These are phyloP conservation scores for Phytophthora niederhauseri DNA, from an alignment of 352 stramenopile genomes.

Conservation along the genomic window DNA sequence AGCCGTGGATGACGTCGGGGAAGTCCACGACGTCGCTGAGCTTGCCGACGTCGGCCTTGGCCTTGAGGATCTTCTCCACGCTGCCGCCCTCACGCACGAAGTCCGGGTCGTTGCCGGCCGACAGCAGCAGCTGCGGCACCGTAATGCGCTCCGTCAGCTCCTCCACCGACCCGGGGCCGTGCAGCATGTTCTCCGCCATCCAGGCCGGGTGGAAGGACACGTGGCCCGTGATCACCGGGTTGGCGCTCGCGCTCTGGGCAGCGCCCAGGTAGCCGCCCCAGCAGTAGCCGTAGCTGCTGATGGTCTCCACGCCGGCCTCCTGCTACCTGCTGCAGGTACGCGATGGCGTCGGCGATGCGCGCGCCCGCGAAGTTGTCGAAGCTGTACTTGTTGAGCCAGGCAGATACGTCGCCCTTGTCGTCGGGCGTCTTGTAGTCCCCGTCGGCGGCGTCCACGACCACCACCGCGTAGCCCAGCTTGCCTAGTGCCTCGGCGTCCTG, in stretches of 20 bases:
- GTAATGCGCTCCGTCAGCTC: slow-evolving; percentile 45
- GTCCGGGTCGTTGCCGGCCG: slow-evolving; percentile 47
- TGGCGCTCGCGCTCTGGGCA: slow-evolving; percentile 1
- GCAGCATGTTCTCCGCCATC: slow-evolving; percentile 24
- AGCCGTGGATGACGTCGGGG: slow-evolving; percentile 52
- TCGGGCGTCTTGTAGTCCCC: slow-evolving; percentile 38
- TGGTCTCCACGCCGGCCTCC: slow-evolving; percentile 26
- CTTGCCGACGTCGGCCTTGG: slow-evolving; percentile 18
- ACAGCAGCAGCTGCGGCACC: slow-evolving; percentile 51
- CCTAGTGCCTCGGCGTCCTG: slow-evolving; percentile 52
- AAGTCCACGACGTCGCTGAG: slow-evolving; percentile 50
- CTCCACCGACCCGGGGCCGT: slow-evolving; percentile 36
- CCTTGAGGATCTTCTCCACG: slow-evolving; percentile 53
- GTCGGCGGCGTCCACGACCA: slow-evolving; percentile 44
- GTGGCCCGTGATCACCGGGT: slow-evolving; percentile 30
- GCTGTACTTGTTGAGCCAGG: slow-evolving; percentile 25
- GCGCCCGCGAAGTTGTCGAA: slow-evolving; percentile 16
- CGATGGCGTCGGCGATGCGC: slow-evolving; percentile 31
- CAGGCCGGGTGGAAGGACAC: slow-evolving; percentile 43
- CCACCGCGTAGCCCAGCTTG: slow-evolving; percentile 55
- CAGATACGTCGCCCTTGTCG: slow-evolving; percentile 1
- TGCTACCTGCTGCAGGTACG: slow-evolving; percentile 35
- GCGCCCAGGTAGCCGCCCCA: slow-evolving; percentile 44
- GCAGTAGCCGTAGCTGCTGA: slow-evolving; percentile 50
- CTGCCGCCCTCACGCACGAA: slow-evolving; percentile 37